phyloP scores from a whole-genome alignment of 768 basidiomycete species.

The Suillus sp. region DNA sequence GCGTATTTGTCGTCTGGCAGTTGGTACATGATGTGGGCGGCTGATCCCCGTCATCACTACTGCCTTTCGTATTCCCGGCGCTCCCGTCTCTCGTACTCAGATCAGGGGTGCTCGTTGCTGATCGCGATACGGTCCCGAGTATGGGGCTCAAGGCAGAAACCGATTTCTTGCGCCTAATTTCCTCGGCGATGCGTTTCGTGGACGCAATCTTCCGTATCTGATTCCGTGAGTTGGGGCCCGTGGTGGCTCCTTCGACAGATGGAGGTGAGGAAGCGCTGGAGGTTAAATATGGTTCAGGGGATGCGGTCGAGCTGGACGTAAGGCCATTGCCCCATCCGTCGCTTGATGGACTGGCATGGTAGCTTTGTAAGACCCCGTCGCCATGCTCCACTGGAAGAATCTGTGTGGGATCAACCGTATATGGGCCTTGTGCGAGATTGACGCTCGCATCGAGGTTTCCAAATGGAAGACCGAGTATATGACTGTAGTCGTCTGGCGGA shows the following conservation, averaged over 20 bases:
- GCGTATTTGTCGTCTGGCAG: constrained; percentile 94
- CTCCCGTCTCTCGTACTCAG: constrained; percentile 37
- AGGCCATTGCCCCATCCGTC: constrained; percentile 78
- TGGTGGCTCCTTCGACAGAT: constrained; percentile 54
- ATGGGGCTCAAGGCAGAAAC: constrained; percentile 24
- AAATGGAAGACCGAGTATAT: constrained; percentile 68
- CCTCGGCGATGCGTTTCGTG: constrained; percentile 61
- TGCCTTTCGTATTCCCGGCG: constrained; percentile 38
- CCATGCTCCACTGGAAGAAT: constrained; percentile 55
- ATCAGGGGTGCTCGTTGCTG: constrained; percentile 72
- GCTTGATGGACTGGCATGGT: constrained; percentile 79
- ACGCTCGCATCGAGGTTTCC: constrained; percentile 49
- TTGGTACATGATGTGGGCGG: constrained; percentile 88
- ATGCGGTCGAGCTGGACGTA: constrained; percentile 66
- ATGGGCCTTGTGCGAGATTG: constrained; percentile 48
- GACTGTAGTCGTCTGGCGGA: constrained; percentile 61
- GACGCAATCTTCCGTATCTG: constrained; percentile 63
- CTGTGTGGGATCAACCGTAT: constrained; percentile 92
- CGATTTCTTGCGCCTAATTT: constrained; percentile 56
- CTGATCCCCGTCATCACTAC: constrained; percentile 66
- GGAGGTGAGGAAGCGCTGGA: constrained; percentile 77
- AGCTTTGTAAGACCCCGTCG: constrained; percentile 47
- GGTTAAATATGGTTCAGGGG: constrained; percentile 71
- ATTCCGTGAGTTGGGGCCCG: constrained; percentile 30
- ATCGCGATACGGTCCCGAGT: constrained; percentile 42